Base-by-base conservation (phyloP, 345 rosid genomes). In the Rhodomyrtus tomentosa region DNA sequence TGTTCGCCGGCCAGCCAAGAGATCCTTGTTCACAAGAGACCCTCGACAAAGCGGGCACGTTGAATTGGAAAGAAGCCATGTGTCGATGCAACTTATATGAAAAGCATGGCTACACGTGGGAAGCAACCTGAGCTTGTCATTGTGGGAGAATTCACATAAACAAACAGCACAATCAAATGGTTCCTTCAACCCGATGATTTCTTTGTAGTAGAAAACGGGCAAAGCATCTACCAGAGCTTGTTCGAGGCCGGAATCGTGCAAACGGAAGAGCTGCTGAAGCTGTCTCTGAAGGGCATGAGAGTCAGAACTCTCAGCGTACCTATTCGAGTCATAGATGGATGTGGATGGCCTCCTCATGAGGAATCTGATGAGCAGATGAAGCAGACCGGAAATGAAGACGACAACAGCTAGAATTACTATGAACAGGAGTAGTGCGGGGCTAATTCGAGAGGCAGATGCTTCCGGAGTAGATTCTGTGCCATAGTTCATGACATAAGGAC, bases 1-100 rank as follows among this genome's bases (percentile, higher is more conserved):
- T 20, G 82, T 54, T 88, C 29, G 88, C 89, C 55, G 84, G 79
- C 79, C 79, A 36, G 79, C 50, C 27, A 84, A 55, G 80, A 76
- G 32, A 59, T 50, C 54, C 49, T 92, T 85, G 84, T 85, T 84
- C 74, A 74, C 89, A 81, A 95, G 91, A 81, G 90, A 85, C 10
- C 86, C 90, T 86, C 96, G 91, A 83, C 96, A 95, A 6, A 95
- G 94, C 54, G 96, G 98, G 85, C 98, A 95, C 15, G 94, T 89
- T 45, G 98, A 95, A 90, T 93, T 93, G 42, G 98, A 93, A 49
- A 95, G 96, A 40, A 95, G 95, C 98, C 98, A 95, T 1, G 91
- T 92, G 62, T 93, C 95, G 32, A 95, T 95, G 73, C 96, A 95
- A 55, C 88, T 85, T 12, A 93, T 88, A 87, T 93, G 98, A 73